Evolutionary conservation across 441 rosid species (phyloP).

Genomic region (Adansonia rubrostipa): DNA sequence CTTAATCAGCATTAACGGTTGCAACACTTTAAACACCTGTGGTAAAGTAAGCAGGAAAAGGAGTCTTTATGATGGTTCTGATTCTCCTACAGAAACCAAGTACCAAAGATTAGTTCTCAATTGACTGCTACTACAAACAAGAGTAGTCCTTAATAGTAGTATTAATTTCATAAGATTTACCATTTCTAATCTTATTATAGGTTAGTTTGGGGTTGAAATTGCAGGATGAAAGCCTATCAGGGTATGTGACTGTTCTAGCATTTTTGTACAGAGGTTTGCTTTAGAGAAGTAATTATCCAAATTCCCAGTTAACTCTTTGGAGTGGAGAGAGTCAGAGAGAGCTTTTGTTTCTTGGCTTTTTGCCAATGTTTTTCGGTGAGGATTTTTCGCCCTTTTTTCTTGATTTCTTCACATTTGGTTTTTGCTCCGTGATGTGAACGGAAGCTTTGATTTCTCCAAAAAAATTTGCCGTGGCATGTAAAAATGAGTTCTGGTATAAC

Average conservation of each 20-base stretch:
- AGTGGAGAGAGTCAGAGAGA: constrained; percentile 15
- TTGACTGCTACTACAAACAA: constrained; percentile 42
- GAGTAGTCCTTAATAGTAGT: constrained; percentile 31
- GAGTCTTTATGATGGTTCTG: constrained; percentile 55
- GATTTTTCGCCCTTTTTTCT: constrained; percentile 13
- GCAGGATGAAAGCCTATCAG: constrained; percentile 30
- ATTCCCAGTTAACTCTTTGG: constrained; percentile 30
- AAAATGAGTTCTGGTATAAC: constrained; percentile 22
- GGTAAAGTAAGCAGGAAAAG: constrained; percentile 71
- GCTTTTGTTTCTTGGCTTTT: constrained; percentile 30
- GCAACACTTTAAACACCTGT: constrained; percentile 45
- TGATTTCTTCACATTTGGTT: constrained; percentile 18
- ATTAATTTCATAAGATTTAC: constrained; percentile 28
- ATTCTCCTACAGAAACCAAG: constrained; percentile 63
- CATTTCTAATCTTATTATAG: constrained; percentile 34
- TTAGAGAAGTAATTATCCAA: constrained; percentile 25
- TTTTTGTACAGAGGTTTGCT: constrained; percentile 56
- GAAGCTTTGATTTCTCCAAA: constrained; percentile 31
- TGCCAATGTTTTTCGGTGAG: constrained; percentile 35
- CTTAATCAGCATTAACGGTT: constrained; percentile 31
- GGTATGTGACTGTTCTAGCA: constrained; percentile 45
- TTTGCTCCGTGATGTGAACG: constrained; percentile 34
- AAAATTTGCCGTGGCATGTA: constrained; percentile 23
- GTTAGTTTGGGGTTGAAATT: constrained; percentile 30
- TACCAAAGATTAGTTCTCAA: constrained; percentile 64